Evolutionary conservation across 345 rosid species (phyloP).

Genomic region (Salix caprea): DNA sequence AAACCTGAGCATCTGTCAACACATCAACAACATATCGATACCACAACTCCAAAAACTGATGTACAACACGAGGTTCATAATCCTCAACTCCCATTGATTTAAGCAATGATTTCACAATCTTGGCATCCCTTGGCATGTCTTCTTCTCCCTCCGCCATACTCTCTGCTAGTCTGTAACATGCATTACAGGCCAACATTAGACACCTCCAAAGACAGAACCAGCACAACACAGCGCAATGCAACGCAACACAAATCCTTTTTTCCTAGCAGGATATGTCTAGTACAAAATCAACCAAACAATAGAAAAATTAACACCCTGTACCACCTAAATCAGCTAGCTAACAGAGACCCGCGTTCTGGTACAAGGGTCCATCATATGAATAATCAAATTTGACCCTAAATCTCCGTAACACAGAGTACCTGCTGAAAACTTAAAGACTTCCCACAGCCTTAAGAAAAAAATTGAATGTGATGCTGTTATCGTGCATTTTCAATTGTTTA

Average conservation of each 20-base stretch:
- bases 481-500: no score
- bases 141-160: slow-evolving; percentile 26
- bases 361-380: no score
- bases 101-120: slow-evolving; percentile 68
- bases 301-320: not conserved
- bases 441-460: no score
- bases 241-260: not conserved
- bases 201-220: not conserved
- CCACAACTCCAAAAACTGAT: slow-evolving; percentile 90
- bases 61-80: slow-evolving; percentile 80
- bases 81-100: slow-evolving; percentile 94
- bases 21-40: slow-evolving; percentile 82
- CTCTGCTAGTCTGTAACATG: not conserved
- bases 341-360: not conserved
- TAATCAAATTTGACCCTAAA: no score
- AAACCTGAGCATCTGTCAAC: slow-evolving; percentile 78
- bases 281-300: not conserved
- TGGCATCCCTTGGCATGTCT: slow-evolving; percentile 83
- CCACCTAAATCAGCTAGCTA: not conserved
- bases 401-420: no score
- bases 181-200: not conserved
- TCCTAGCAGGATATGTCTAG: not conserved
- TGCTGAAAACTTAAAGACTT: no score
- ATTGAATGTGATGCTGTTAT: no score
- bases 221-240: not conserved